Evolutionary conservation across 441 rosid species (phyloP), one percentile per base, ranked within the genome.

Genomic region (Adansonia madagascariensis): DNA sequence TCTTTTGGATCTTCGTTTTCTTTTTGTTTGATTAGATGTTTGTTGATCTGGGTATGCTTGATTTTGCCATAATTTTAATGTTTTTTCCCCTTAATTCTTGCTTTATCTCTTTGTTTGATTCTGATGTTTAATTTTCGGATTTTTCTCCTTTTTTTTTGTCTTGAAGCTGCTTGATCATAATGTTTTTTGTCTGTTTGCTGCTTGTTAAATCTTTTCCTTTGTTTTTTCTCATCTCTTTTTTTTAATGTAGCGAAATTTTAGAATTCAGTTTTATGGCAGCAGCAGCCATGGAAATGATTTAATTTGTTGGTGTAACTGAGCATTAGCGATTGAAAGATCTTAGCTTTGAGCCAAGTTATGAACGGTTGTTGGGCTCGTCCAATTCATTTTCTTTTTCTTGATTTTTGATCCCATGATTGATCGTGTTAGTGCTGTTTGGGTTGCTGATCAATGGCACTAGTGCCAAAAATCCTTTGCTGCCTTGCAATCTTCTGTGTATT

Each of bases 31-130:
- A n/a, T 56, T 61, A 52, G 41, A 2, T 75, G 47, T 64, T 80
- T 59, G 75, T 18, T 80, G 78, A 70, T 79, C 80, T 80, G 85
- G 75, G 64, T 76, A 0, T 75, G 81, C 52, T 3, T 80, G 56
- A 73, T 84, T 63, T 78, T 77, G 11, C 76, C 18, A 44, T 50
- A 4, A 12, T 71, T 71, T 53, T 75, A 47, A 11, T 78, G 72
- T 77, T 66, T 79, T 81, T 55, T 17, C 11, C 2, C 66, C 15
- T 15, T 72, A 69, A 61, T 81, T 83, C 57, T 12, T 66, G 71
- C 63, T 83, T 82, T 80, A 83, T 86, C 86, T 71, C 79, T 27
- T 55, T 61, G 41, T 53, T 1, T 62, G 61, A 68, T 41, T 24
- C 73, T 56, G 44, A n/a, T 68, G 73, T 62, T 43, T 2, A 44